These are phyloP conservation scores for Daldinia decipiens DNA, from an alignment of 495 filamentous ascomycete species.

Conservation along the genomic window DNA sequence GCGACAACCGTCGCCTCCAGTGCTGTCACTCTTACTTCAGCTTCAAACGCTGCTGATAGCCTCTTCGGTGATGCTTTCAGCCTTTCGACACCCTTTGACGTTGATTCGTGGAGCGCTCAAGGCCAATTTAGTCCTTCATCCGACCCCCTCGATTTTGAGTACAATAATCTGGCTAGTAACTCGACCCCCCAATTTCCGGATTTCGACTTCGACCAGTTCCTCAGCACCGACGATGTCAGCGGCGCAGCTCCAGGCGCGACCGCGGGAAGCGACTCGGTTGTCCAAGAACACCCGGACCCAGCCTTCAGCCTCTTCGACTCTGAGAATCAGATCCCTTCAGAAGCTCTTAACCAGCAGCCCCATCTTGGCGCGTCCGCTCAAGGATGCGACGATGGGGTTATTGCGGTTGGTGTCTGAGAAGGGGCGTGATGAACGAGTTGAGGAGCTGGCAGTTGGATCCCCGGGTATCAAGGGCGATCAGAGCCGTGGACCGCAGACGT, in stretches of 20 bases:
- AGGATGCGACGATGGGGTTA: slow-evolving; percentile 89
- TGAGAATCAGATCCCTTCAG: slow-evolving; percentile 61
- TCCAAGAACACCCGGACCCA: slow-evolving; percentile 46
- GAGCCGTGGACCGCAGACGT: slow-evolving; percentile 52
- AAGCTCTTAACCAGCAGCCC: slow-evolving; percentile 82
- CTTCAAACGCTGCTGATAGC: slow-evolving; percentile 72
- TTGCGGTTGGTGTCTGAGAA: slow-evolving; percentile 73
- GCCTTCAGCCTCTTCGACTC: slow-evolving; percentile 53
- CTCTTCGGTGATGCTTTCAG: slow-evolving; percentile 75
- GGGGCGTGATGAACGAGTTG: slow-evolving; percentile 52
- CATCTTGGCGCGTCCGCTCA: slow-evolving; percentile 87
- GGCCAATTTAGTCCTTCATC: slow-evolving; percentile 77
- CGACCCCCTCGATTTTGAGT: slow-evolving; percentile 73
- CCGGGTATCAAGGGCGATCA: slow-evolving; percentile 53
- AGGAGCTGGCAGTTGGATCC: slow-evolving; percentile 53
- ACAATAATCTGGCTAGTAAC: slow-evolving; percentile 88
- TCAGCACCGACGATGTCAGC: slow-evolving; percentile 58
- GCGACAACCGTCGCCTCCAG: slow-evolving; percentile 65
- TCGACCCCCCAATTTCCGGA: slow-evolving; percentile 67
- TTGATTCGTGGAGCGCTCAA: slow-evolving; percentile 81
- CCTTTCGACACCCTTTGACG: slow-evolving; percentile 62
- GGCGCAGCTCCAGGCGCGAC: slow-evolving; percentile 53
- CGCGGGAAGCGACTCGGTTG: slow-evolving; percentile 47
- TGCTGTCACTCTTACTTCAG: slow-evolving; percentile 65
- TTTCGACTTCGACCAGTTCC: slow-evolving; percentile 65